A percentile compares a stretch with the other conserved stretches of the same genome.
Evolutionary conservation across 106 monocot species (phyloP).

Genomic region (Agapanthus africanus): DNA sequence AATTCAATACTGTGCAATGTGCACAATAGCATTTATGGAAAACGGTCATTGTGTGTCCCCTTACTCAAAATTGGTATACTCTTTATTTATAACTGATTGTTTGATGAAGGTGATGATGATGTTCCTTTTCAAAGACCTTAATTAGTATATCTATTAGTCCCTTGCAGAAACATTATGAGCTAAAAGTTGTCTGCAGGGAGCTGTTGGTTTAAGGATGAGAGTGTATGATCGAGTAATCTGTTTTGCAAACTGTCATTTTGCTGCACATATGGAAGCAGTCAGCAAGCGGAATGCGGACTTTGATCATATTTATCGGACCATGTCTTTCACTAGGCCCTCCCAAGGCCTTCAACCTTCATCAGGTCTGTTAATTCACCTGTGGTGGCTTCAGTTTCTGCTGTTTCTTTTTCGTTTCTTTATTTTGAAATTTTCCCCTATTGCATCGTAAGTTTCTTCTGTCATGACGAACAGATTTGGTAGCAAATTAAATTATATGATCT

Average conservation of each 20-base stretch:
- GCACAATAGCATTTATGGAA: neutral
- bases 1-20: neutral
- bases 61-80: neutral
- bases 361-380: conserved; percentile 24
- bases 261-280: conserved; percentile 74
- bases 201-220: conserved; percentile 72
- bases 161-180: conserved; percentile 2
- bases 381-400: neutral
- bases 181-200: conserved; percentile 39
- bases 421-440: neutral
- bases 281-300: conserved; percentile 67
- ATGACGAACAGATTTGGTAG: too few relatives aligned
- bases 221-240: conserved; percentile 57
- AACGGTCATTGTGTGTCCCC: neutral
- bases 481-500: too few relatives aligned
- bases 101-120: neutral
- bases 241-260: conserved; percentile 77
- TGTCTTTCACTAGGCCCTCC: conserved; percentile 54
- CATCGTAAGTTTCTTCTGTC: too few relatives aligned
- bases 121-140: neutral
- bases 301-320: conserved; percentile 50
- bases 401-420: neutral
- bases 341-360: conserved; percentile 29
- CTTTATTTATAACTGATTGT: neutral
- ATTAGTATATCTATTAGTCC: neutral